These are phyloP conservation scores for Rhizoclosmatium globosum DNA, from an alignment of 192 early-diverging fungal genomes.

Conservation along the genomic window DNA sequence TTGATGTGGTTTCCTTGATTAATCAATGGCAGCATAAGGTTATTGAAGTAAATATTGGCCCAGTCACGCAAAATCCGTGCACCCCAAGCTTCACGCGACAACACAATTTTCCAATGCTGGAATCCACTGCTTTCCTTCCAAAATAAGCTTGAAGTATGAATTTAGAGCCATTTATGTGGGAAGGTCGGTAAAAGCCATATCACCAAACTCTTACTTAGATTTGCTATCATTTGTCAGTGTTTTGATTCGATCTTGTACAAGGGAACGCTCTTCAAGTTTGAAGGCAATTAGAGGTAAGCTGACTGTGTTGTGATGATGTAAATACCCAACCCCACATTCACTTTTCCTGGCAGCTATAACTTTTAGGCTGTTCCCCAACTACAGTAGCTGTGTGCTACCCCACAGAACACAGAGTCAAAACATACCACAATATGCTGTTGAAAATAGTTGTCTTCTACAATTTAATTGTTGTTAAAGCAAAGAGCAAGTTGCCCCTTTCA, in stretches of 20 bases:
- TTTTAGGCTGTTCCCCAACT: too few species aligned
- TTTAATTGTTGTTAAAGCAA: too few species aligned
- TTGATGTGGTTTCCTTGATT: background rate
- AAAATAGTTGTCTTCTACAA: too few species aligned
- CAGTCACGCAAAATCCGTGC: background rate
- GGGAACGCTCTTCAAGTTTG: too few species aligned
- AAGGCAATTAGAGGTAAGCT: too few species aligned
- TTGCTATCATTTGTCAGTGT: background rate
- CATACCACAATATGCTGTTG: too few species aligned
- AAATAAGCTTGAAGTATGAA: conserved; percentile 1
- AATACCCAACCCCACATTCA: too few species aligned
- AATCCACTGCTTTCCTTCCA: background rate
- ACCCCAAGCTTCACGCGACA: background rate
- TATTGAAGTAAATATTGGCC: conserved; percentile 1
- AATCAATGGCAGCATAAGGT: background rate
- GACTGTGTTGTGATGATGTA: too few species aligned
- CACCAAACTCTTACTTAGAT: background rate
- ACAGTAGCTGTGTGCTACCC: too few species aligned
- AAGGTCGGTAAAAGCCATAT: background rate
- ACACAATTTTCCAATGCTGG: background rate
- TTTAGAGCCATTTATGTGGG: background rate
- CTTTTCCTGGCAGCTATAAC: too few species aligned
- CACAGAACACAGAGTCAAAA: too few species aligned
- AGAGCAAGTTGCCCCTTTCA: too few species aligned
- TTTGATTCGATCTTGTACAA: background rate